Conservation (phyloP, 208 protist genomes). For the Crithidia thermophila region DNA sequence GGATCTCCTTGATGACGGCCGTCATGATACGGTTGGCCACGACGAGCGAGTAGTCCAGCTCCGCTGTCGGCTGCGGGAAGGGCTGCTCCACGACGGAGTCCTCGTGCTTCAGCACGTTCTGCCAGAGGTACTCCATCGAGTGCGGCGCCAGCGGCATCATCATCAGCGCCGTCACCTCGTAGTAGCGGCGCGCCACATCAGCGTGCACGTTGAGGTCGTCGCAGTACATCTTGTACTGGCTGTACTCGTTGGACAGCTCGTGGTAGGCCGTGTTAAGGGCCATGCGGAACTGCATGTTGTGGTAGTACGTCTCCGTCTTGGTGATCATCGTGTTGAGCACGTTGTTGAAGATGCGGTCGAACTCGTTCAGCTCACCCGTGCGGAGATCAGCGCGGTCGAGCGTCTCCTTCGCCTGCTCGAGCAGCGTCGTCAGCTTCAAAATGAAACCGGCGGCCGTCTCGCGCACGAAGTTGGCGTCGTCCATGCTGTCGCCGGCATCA, state of each 20-base stretch:
- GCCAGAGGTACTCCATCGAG: conserved; percentile 97
- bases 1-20: conserved; percentile 87
- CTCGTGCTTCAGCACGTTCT: conserved; percentile 68
- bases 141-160: conserved; percentile 98
- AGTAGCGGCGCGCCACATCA: conserved; percentile 86
- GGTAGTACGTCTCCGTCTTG: conserved; percentile 89
- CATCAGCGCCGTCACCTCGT: conserved; percentile 94
- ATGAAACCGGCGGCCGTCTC: conserved; percentile 96
- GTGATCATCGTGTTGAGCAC: conserved; percentile 92
- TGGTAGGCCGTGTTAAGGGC: conserved; percentile 96
- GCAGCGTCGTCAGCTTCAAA: conserved; percentile 96
- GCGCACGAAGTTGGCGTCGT: conserved; percentile 99
- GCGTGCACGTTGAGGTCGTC: conserved; percentile 71
- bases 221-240: conserved; percentile 93
- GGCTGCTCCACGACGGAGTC: conserved; percentile 60
- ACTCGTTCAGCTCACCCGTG: conserved; percentile 66
- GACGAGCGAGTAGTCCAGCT: conserved; percentile 79
- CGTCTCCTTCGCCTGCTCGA: conserved; percentile 92
- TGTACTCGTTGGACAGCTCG: conserved; percentile 92
- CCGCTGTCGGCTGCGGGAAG: conserved; percentile 66
- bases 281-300: conserved; percentile 95
- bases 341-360: conserved; percentile 95
- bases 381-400: conserved; percentile 43
- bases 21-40: conserved; percentile 80
- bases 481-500: conserved; percentile 98